A percentile compares a stretch with the other conserved stretches of the same genome.
Conservation (phyloP, 257 asterid species). For the Henckelia pumila region DNA sequence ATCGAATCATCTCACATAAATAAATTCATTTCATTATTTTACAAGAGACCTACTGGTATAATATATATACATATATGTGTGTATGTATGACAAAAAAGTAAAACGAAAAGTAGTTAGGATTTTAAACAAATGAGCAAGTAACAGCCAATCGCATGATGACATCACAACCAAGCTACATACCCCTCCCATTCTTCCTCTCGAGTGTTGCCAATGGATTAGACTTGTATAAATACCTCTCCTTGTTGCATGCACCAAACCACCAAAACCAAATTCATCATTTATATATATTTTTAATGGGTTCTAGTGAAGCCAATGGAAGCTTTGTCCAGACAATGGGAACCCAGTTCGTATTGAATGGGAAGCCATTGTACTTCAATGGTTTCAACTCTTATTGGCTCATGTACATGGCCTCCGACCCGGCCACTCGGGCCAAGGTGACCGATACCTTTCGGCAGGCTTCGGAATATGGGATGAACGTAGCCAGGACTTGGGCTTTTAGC, state of each 20-base stretch:
- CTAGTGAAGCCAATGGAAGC: constrained; percentile 21
- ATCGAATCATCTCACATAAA: too few relatives aligned
- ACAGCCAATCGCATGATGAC: too few relatives aligned
- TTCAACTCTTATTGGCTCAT: constrained; percentile 65
- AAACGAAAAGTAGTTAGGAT: too few relatives aligned
- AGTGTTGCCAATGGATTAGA: constrained; percentile 2
- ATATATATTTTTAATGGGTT: too few relatives aligned
- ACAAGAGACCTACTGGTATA: too few relatives aligned
- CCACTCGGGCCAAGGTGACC: constrained; percentile 40
- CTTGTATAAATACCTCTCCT: constrained; percentile 19
- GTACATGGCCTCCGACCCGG: constrained; percentile 45
- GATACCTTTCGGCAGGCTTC: constrained; percentile 44
- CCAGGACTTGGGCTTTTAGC: constrained; percentile 63
- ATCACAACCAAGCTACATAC: too few relatives aligned
- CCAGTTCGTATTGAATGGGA: constrained; percentile 40
- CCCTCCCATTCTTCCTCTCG: constrained; percentile 21
- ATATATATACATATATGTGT: too few relatives aligned
- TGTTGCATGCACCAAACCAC: constrained; percentile 3
- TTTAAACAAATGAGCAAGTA: too few relatives aligned
- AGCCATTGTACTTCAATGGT: constrained; percentile 49
- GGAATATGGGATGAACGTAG: constrained; percentile 45
- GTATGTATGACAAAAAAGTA: too few relatives aligned
- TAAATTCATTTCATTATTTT: too few relatives aligned
- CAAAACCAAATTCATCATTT: too few relatives aligned
- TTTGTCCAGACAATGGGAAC: constrained; percentile 37